Evolutionary conservation across 2,329 filamentous ascomycete genomes (phyloP).

Genomic region (Fusarium sp.): DNA sequence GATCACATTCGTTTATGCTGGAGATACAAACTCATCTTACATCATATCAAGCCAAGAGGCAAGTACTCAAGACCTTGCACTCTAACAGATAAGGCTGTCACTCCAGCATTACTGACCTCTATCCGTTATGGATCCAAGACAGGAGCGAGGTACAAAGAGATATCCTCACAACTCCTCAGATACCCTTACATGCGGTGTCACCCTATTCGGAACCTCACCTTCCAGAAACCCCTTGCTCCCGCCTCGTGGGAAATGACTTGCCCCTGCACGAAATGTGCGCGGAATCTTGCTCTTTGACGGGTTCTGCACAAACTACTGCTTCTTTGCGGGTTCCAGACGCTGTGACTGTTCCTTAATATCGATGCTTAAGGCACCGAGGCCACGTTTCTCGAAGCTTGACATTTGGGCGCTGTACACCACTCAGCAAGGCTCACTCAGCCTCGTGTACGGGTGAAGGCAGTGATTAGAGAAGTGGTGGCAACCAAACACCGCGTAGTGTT

Average conservation of each 20-base stretch:
- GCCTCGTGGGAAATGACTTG: conserved; percentile 18
- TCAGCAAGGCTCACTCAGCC: conserved; percentile 3
- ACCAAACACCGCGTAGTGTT: neutral
- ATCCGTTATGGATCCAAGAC: neutral
- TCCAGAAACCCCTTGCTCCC: conserved; percentile 18
- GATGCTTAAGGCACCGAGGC: conserved; percentile 25
- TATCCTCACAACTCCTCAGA: conserved; percentile 6
- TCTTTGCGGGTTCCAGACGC: conserved; percentile 21
- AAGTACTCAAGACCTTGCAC: neutral
- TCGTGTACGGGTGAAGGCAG: conserved; percentile 10
- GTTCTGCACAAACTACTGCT: conserved; percentile 18
- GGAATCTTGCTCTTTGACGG: conserved; percentile 1
- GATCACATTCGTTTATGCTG: neutral
- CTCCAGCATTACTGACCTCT: neutral
- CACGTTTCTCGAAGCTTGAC: conserved; percentile 38
- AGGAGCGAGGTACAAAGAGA: neutral
- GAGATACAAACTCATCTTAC: neutral
- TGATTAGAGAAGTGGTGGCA: neutral
- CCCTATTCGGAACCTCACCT: conserved; percentile 23
- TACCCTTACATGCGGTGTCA: conserved; percentile 27
- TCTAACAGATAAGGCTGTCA: neutral
- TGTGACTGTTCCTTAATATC: conserved; percentile 21
- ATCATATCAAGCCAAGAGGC: neutral
- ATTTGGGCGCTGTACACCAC: conserved; percentile 11
- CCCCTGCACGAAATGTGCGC: conserved; percentile 22